A percentile compares a stretch with the other conserved stretches of the same genome.
phyloP scores from a whole-genome alignment of 2,329 filamentous ascomycete species.

The Penicillium griseofulvum region DNA sequence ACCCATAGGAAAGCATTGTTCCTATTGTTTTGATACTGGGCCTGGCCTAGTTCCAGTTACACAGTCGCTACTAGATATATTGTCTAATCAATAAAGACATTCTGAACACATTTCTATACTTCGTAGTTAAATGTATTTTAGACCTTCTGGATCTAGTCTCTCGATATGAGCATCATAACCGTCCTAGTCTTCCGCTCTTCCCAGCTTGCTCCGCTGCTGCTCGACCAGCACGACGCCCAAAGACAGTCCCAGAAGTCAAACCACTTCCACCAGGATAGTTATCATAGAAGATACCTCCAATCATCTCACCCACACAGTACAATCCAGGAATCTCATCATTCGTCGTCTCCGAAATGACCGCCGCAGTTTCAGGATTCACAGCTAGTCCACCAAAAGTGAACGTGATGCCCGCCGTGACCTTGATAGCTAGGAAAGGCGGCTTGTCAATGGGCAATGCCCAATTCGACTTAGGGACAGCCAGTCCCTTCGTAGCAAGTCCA shows the following conservation, averaged over 20 bases:
- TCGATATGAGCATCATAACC: neutral
- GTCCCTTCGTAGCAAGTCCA: slow-evolving; percentile 44
- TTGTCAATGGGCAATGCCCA: slow-evolving; percentile 61
- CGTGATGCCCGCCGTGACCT: slow-evolving; percentile 64
- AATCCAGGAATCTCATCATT: slow-evolving; percentile 53
- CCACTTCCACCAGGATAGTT: slow-evolving; percentile 65
- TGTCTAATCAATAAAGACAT: slow-evolving; percentile 22
- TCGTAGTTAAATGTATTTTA: neutral
- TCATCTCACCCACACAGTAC: slow-evolving; percentile 64
- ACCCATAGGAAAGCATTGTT: slow-evolving; percentile 19
- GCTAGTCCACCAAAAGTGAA: slow-evolving; percentile 67
- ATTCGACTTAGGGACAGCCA: slow-evolving; percentile 61
- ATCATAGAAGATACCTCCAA: slow-evolving; percentile 62
- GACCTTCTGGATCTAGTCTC: neutral
- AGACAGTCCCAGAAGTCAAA: slow-evolving; percentile 59
- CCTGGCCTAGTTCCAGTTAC: slow-evolving; percentile 3
- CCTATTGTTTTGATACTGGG: slow-evolving; percentile 4
- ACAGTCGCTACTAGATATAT: slow-evolving; percentile 25
- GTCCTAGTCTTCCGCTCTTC: neutral
- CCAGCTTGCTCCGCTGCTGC: slow-evolving; percentile 19
- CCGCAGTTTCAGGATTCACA: slow-evolving; percentile 54
- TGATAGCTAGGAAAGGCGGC: slow-evolving; percentile 61
- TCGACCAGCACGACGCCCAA: slow-evolving; percentile 46
- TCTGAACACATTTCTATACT: neutral
- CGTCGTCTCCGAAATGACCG: slow-evolving; percentile 50